These are phyloP conservation scores for Colletotrichum noveboracense DNA, from an alignment of 2,329 filamentous ascomycete species.

Conservation along the genomic window DNA sequence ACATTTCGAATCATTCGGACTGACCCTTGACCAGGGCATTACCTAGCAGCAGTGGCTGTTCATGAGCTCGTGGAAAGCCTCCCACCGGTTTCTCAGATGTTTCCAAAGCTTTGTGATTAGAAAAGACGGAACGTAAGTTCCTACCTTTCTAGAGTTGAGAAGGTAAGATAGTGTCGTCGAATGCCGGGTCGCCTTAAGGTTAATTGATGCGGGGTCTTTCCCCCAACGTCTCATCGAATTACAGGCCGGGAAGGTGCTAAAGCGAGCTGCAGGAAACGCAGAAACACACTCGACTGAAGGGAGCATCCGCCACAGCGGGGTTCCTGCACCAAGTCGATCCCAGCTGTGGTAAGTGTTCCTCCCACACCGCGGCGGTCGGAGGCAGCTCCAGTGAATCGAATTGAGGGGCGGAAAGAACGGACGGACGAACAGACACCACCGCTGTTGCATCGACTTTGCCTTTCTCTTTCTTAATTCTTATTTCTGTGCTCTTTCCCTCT, in stretches of 20 bases:
- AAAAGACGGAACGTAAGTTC: not conserved
- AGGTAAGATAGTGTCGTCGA: not conserved
- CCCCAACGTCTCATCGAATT: not conserved
- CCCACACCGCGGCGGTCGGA: not conserved
- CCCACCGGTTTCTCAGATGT: not conserved
- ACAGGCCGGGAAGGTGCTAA: not conserved
- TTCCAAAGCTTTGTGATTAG: not conserved
- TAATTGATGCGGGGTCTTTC: constrained; percentile 9
- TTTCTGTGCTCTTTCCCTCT: not conserved
- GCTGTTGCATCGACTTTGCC: not conserved
- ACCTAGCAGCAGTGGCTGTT: not conserved
- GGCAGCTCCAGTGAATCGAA: not conserved
- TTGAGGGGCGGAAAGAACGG: not conserved
- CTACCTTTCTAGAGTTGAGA: not conserved
- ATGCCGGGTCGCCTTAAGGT: not conserved
- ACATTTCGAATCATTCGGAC: not conserved
- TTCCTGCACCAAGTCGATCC: constrained; percentile 7
- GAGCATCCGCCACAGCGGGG: constrained; percentile 13
- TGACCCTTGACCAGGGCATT: not conserved
- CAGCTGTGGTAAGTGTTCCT: not conserved
- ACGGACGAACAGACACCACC: not conserved
- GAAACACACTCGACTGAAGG: not conserved
- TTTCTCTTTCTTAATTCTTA: not conserved
- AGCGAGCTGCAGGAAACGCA: not conserved
- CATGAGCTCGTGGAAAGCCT: not conserved